Percentiles rank a stretch among this genome's conserved stretches.
Evolutionary conservation across 257 asterid genomes (phyloP).

Genomic region (Craterostigma plantagineum): DNA sequence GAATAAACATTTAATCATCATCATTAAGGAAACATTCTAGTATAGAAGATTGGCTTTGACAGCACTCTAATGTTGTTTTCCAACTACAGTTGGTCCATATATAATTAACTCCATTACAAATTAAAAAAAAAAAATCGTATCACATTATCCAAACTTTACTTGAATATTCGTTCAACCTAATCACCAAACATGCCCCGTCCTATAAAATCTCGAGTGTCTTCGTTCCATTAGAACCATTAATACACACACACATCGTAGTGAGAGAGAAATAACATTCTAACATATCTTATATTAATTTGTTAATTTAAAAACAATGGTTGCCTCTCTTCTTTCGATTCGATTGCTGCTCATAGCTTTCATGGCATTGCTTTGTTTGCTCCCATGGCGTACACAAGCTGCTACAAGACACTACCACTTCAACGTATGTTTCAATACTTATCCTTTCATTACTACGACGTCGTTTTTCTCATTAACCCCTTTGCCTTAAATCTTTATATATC

Average conservation of each 20-base stretch:
- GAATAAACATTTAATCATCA: background rate
- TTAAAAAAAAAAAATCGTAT: background rate
- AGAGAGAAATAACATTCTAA: too few species aligned
- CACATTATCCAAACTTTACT: too few species aligned
- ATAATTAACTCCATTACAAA: background rate
- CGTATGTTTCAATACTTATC: slow-evolving; percentile 6
- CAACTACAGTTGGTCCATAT: slow-evolving; percentile 18
- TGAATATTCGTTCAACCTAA: too few species aligned
- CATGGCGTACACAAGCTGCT: slow-evolving; percentile 15
- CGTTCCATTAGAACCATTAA: background rate
- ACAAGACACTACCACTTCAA: slow-evolving; percentile 32
- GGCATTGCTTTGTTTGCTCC: slow-evolving; percentile 7
- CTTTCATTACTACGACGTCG: too few species aligned
- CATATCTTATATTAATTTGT: too few species aligned
- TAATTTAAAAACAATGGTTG: background rate
- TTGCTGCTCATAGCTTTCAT: slow-evolving; percentile 9
- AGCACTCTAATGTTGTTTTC: slow-evolving; percentile 38
- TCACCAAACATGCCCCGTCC: background rate
- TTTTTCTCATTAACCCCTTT: too few species aligned
- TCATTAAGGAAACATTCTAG: slow-evolving; percentile 8
- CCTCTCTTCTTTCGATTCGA: slow-evolving; percentile 10
- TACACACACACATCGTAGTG: too few species aligned
- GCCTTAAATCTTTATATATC: background rate
- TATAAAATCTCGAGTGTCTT: background rate
- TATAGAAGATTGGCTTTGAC: slow-evolving; percentile 37